phyloP scores from a whole-genome alignment of 1,139 yeast species.

The Saccharomyces hybrid region DNA sequence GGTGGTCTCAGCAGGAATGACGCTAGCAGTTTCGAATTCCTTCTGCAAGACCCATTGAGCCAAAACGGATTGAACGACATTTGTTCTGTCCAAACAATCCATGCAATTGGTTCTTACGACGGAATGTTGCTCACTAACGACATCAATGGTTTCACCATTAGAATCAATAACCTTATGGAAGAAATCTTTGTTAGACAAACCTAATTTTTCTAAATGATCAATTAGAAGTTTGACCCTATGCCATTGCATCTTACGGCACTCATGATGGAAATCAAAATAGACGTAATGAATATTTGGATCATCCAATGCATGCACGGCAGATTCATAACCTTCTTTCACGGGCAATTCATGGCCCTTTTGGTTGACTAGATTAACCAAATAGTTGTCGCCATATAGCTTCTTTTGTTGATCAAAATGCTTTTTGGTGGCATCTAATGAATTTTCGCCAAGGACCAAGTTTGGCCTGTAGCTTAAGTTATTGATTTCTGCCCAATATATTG shows the following conservation, averaged over 20 bases:
- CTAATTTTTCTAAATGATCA: constrained; percentile 55
- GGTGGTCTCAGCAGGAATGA: constrained; percentile 28
- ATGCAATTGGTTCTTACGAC: constrained; percentile 92
- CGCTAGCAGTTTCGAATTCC: constrained; percentile 45
- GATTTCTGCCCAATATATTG: constrained; percentile 94
- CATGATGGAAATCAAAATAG: constrained; percentile 96
- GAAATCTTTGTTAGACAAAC: constrained; percentile 58
- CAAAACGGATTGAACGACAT: constrained; percentile 90
- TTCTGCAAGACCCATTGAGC: constrained; percentile 82
- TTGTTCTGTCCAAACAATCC: constrained; percentile 97
- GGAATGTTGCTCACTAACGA: constrained; percentile 46
- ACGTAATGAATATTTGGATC: constrained; percentile 57
- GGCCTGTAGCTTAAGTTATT: constrained; percentile 86
- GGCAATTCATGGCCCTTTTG: constrained; percentile 89
- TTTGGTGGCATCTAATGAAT: constrained; percentile 52
- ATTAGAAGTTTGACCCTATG: constrained; percentile 74
- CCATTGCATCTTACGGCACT: constrained; percentile 93
- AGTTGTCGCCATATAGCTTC: constrained; percentile 67
- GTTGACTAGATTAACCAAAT: constrained; percentile 82
- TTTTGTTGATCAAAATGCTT: constrained; percentile 70
- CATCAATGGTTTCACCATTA: constrained; percentile 18
- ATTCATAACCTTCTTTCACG: constrained; percentile 77
- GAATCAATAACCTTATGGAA: constrained; percentile 40
- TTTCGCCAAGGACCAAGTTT: constrained; percentile 57
- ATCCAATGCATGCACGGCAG: constrained; percentile 54